Evolutionary conservation across 202 grass and related monocot species (phyloP).

Genomic region (Schoenoplectus triqueter): DNA sequence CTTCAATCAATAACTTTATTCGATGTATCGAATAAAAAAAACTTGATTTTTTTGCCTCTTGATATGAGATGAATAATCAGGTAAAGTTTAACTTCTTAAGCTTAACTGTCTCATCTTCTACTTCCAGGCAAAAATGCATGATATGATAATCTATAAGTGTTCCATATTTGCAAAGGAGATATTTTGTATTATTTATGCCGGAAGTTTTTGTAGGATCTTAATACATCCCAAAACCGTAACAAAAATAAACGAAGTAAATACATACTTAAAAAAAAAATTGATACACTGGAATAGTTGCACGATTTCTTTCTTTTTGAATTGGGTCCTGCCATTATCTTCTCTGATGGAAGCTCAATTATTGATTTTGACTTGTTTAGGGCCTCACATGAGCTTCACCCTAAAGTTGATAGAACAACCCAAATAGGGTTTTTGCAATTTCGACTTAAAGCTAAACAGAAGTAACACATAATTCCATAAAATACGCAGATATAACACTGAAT

Average conservation of each 20-base stretch:
- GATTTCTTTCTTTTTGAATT: conserved; percentile 1
- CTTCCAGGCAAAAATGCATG: not conserved
- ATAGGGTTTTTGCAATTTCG: too few species aligned
- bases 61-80: too few species aligned
- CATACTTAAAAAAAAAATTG: not conserved
- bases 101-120: not conserved
- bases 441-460: too few species aligned
- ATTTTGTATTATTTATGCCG: not conserved
- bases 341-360: conserved; percentile 30
- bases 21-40: not conserved
- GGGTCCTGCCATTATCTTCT: conserved; percentile 23
- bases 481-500: too few species aligned
- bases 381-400: not conserved
- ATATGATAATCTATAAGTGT: not conserved
- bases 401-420: not conserved
- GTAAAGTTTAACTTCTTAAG: too few species aligned
- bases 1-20: not conserved
- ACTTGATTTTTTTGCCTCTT: not conserved
- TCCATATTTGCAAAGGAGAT: not conserved
- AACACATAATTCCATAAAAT: too few species aligned
- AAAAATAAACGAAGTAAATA: not conserved
- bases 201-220: conserved; percentile 4
- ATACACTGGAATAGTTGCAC: not conserved
- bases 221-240: not conserved
- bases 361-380: conserved; percentile 19